Percentiles rank a stretch among this genome's conserved stretches.
These are phyloP conservation scores for Plantago ovata DNA, from an alignment of 257 asterid species.

Conservation along the genomic window DNA sequence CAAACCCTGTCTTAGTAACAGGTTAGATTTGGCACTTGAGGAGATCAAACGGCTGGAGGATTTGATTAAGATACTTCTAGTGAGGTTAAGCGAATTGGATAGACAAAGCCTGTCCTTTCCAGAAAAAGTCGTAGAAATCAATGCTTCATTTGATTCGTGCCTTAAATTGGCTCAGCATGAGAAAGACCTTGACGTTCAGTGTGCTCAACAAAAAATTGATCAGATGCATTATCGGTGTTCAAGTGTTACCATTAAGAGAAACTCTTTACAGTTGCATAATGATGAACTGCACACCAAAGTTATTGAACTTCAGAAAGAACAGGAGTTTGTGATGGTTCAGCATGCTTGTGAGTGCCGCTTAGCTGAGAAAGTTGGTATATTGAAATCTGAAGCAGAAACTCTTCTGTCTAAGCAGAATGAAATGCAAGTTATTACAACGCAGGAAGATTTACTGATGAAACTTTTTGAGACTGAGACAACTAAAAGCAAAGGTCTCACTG, in stretches of 20 bases:
- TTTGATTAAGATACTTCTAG: slow-evolving; percentile 55
- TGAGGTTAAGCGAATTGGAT: slow-evolving; percentile 63
- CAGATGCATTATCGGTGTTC: slow-evolving; percentile 44
- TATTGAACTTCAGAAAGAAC: slow-evolving; percentile 81
- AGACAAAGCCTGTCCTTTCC: slow-evolving; percentile 61
- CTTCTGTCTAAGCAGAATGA: slow-evolving; percentile 61
- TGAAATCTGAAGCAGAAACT: slow-evolving; percentile 63
- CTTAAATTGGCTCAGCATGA: slow-evolving; percentile 64
- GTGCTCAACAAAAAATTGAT: slow-evolving; percentile 64
- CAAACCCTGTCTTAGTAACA: no score
- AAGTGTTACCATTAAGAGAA: slow-evolving; percentile 54
- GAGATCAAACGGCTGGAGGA: slow-evolving; percentile 67
- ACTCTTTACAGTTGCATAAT: slow-evolving; percentile 49
- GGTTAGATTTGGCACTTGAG: no score
- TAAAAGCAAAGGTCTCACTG: slow-evolving; percentile 45
- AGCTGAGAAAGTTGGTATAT: slow-evolving; percentile 58
- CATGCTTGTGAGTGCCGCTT: slow-evolving; percentile 87
- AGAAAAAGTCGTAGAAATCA: slow-evolving; percentile 58
- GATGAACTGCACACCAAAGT: slow-evolving; percentile 57
- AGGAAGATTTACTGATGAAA: slow-evolving; percentile 68
- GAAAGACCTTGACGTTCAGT: slow-evolving; percentile 53
- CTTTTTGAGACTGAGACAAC: slow-evolving; percentile 61
- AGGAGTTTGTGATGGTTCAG: slow-evolving; percentile 79
- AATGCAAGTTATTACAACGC: slow-evolving; percentile 54
- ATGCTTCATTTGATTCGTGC: slow-evolving; percentile 56